Base-by-base conservation (phyloP, 2,329 filamentous ascomycete species). In the Hymenoscyphus fructigenus region DNA sequence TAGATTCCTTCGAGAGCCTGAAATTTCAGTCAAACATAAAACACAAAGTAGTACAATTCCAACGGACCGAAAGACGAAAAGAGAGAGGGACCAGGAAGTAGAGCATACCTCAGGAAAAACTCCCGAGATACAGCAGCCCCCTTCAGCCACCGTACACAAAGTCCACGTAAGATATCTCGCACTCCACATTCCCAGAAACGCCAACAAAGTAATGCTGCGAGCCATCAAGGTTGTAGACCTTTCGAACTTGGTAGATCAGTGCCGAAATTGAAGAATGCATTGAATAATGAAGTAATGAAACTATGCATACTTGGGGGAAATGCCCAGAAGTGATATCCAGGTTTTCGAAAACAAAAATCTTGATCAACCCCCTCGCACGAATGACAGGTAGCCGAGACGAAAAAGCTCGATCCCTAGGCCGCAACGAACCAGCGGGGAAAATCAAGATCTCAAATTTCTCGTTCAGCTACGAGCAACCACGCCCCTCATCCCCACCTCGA, bases 401-500 rank as follows among this genome's bases (percentile, higher is more conserved):
- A 6, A 20, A 44, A n/a, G 17, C 17, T 44, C 6, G n/a, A n/a
- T n/a, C 41, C 41, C 17, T 17, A n/a, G n/a, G 17, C 7, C 1
- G 2, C 41, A 6, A n/a, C 17, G 20, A 20, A n/a, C 17, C 17
- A n/a, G 17, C n/a, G 41, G 41, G 41, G 41, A n/a, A 9, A 17
- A 44, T 44, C 41, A 7, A n/a, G 41, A n/a, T 44, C n/a, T 5
- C 28, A 29, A 20, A n/a, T n/a, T 44, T 44, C 41, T 44, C 17
- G 41, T 44, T 44, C 41, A 44, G 41, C 41, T 44, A 44, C 17
- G 17, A 44, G 10, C 44, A 9, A 23, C 1, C 34, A 50, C n/a
- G n/a, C n/a, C 44, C n/a, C 20, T 14, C 9, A 12, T 23, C 20
- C 44, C n/a, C 44, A 50, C 44, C 44, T 10, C 20, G 89, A 60